phyloP scores from a whole-genome alignment of 768 basidiomycete genomes.

The Bullera alba region DNA sequence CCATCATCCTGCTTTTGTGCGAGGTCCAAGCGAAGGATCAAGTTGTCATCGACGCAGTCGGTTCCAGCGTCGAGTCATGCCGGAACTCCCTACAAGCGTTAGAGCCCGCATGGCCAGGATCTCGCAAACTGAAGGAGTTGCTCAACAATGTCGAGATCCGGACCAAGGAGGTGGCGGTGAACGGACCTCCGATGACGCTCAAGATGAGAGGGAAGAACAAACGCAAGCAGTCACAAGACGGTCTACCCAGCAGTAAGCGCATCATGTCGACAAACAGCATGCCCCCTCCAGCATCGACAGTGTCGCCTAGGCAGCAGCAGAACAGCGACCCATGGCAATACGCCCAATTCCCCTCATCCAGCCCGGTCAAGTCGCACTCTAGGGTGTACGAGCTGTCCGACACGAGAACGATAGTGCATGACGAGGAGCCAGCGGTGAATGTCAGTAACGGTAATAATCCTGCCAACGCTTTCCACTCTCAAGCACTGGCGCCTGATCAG shows the following conservation, averaged over 20 bases:
- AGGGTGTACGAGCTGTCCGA: slow-evolving; percentile 33
- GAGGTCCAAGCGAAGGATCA: slow-evolving; percentile 39
- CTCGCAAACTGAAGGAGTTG: slow-evolving; percentile 34
- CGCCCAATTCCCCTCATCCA: background rate
- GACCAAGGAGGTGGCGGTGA: slow-evolving; percentile 22
- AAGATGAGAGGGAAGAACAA: background rate
- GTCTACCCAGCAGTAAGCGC: slow-evolving; percentile 4
- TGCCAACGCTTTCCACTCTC: background rate
- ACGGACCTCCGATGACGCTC: background rate
- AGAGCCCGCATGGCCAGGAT: slow-evolving; percentile 42
- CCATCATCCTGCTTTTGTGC: slow-evolving; percentile 36
- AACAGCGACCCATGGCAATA: background rate
- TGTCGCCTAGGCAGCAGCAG: background rate
- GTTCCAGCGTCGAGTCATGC: slow-evolving; percentile 28
- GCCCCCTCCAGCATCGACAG: background rate
- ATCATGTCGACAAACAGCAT: slow-evolving; percentile 4
- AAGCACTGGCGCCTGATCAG: background rate
- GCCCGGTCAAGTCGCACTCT: background rate
- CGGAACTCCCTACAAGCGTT: slow-evolving; percentile 23
- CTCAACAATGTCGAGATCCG: slow-evolving; percentile 30
- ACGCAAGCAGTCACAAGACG: background rate
- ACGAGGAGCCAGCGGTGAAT: background rate
- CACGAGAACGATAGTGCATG: slow-evolving; percentile 16
- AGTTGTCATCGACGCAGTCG: slow-evolving; percentile 36
- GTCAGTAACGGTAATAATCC: background rate